Evolutionary conservation across 2,329 filamentous ascomycete species (phyloP).

Genomic region (Claviceps lovelessii): DNA sequence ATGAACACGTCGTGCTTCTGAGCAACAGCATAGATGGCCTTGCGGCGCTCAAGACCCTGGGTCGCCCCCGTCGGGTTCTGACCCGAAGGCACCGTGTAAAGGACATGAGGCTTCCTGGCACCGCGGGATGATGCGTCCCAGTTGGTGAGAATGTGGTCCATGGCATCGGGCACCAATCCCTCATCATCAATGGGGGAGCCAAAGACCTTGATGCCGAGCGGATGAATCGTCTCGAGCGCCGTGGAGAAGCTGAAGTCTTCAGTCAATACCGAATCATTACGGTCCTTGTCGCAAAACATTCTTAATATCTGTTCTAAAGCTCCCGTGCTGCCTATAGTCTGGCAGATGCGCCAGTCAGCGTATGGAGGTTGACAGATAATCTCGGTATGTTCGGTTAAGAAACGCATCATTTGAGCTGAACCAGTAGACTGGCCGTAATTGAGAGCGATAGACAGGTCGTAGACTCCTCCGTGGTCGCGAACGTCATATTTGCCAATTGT

Average conservation of each 20-base stretch:
- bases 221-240: constrained; percentile 42
- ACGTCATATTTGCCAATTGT: constrained; percentile 75
- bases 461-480: constrained; percentile 35
- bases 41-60: constrained; percentile 51
- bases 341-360: constrained; percentile 71
- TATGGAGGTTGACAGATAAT: constrained; percentile 79
- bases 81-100: constrained; percentile 56
- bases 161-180: constrained; percentile 34
- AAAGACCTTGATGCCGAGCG: constrained; percentile 36
- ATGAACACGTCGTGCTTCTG: constrained; percentile 78
- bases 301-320: constrained; percentile 72
- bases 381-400: constrained; percentile 89
- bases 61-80: constrained; percentile 88
- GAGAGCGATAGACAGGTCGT: constrained; percentile 73
- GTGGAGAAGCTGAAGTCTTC: constrained; percentile 88
- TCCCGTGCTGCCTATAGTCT: constrained; percentile 76
- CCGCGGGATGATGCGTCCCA: constrained; percentile 35
- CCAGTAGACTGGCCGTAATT: constrained; percentile 89
- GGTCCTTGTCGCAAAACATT: constrained; percentile 57
- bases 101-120: constrained; percentile 36
- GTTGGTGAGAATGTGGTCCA: constrained; percentile 35
- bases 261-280: constrained; percentile 65
- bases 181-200: constrained; percentile 39
- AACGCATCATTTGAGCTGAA: constrained; percentile 74
- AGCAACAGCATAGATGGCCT: constrained; percentile 61